These are phyloP conservation scores for Escallonia herrerae DNA, from an alignment of 129 eudicot species.

Conservation along the genomic window DNA sequence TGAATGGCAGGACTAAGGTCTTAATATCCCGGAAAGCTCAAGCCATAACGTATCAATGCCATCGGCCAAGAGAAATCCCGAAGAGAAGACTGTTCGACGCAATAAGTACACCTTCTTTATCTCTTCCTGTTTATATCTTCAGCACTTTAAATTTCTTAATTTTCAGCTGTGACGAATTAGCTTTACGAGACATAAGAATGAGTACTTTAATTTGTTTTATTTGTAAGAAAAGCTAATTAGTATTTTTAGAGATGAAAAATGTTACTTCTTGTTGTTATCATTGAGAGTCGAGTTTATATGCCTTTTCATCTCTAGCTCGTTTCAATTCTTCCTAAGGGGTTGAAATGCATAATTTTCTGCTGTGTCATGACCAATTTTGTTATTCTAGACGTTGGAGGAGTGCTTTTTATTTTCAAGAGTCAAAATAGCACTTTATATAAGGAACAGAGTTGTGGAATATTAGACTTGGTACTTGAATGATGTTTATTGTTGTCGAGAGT, in stretches of 20 bases:
- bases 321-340: too few species aligned
- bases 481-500: neutral
- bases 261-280: neutral
- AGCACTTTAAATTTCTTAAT: neutral
- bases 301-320: too few species aligned
- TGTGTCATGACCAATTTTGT: too few species aligned
- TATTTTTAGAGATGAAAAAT: neutral
- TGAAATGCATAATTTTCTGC: too few species aligned
- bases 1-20: too few species aligned
- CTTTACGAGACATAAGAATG: neutral
- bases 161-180: neutral
- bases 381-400: neutral
- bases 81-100: constrained; percentile 56
- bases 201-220: neutral
- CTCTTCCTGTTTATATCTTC: neutral
- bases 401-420: neutral
- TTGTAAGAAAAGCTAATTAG: neutral
- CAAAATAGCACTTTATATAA: neutral
- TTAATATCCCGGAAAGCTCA: too few species aligned
- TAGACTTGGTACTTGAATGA: neutral
- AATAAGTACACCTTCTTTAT: constrained; percentile 19
- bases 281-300: neutral
- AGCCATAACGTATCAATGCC: neutral
- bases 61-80: constrained; percentile 24
- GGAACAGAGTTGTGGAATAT: neutral